phyloP scores from a whole-genome alignment of 208 protist genomes.

The Leishmania arabica region DNA sequence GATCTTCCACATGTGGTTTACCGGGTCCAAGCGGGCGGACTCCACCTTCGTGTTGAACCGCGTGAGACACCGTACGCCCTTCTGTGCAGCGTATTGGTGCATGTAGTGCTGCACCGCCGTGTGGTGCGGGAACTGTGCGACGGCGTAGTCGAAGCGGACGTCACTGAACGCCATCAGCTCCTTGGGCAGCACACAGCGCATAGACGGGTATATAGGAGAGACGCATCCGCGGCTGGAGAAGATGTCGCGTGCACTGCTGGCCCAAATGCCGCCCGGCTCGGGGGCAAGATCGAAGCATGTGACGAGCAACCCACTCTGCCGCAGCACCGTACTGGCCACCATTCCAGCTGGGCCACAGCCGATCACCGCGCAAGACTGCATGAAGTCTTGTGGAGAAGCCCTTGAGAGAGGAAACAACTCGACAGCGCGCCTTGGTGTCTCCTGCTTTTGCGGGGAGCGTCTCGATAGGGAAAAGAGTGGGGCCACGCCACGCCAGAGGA shows the following conservation, averaged over 20 bases:
- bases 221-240: conserved; percentile 71
- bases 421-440: neutral
- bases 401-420: neutral
- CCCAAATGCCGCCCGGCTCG: conserved; percentile 81
- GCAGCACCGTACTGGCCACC: conserved; percentile 60
- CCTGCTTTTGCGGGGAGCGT: neutral
- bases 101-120: conserved; percentile 81
- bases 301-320: conserved; percentile 79
- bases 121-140: conserved; percentile 88
- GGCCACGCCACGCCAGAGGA: neutral
- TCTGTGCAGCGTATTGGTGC: conserved; percentile 63
- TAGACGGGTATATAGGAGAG: conserved; percentile 79
- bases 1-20: conserved; percentile 63
- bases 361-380: conserved; percentile 89
- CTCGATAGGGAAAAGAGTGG: neutral
- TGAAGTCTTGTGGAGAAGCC: conserved; percentile 2
- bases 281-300: conserved; percentile 84
- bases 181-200: conserved; percentile 87
- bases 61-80: conserved; percentile 68
- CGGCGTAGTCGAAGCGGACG: conserved; percentile 78
- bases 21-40: conserved; percentile 61
- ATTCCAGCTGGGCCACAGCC: conserved; percentile 89
- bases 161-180: conserved; percentile 89
- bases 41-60: conserved; percentile 91
- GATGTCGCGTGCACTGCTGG: conserved; percentile 58